These are phyloP conservation scores for Phascolomyces articulosus DNA, from an alignment of 371 early-diverging fungal species.

Conservation along the genomic window DNA sequence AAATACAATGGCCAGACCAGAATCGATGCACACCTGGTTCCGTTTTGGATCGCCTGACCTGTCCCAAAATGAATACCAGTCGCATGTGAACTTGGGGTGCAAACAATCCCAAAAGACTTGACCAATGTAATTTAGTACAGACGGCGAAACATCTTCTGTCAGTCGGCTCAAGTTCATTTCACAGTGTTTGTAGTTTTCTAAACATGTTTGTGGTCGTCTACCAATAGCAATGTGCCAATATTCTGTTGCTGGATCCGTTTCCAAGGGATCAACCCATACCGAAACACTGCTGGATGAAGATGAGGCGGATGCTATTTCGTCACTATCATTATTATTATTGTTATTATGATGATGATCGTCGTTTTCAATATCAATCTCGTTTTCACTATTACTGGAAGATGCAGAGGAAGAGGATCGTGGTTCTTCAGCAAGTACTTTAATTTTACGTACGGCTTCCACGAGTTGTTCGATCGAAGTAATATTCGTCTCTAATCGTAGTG, in stretches of 20 bases:
- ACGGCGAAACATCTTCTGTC: conserved; percentile 41
- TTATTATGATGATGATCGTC: not conserved
- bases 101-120: conserved; percentile 51
- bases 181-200: conserved; percentile 36
- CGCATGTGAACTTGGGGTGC: conserved; percentile 46
- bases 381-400: not conserved
- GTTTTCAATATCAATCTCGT: conserved; percentile 1
- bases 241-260: conserved; percentile 40
- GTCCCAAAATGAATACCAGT: conserved; percentile 48
- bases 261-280: conserved; percentile 18
- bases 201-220: conserved; percentile 30
- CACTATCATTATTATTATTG: not conserved
- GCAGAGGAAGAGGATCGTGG: conserved; percentile 3
- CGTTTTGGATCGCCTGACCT: conserved; percentile 43
- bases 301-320: not conserved
- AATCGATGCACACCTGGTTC: conserved; percentile 49
- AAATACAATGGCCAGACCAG: conserved; percentile 47
- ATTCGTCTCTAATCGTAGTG: conserved; percentile 48
- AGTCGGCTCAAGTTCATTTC: conserved; percentile 30
- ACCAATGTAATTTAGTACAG: conserved; percentile 37
- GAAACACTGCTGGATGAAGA: conserved; percentile 9
- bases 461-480: conserved; percentile 53
- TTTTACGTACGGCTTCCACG: conserved; percentile 51
- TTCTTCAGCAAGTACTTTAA: conserved; percentile 31
- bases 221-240: conserved; percentile 44